Evolutionary conservation across 2,329 filamentous ascomycete genomes (phyloP), one percentile per base, ranked within the genome.

Genomic region (Phaeosphaeria sp.): DNA sequence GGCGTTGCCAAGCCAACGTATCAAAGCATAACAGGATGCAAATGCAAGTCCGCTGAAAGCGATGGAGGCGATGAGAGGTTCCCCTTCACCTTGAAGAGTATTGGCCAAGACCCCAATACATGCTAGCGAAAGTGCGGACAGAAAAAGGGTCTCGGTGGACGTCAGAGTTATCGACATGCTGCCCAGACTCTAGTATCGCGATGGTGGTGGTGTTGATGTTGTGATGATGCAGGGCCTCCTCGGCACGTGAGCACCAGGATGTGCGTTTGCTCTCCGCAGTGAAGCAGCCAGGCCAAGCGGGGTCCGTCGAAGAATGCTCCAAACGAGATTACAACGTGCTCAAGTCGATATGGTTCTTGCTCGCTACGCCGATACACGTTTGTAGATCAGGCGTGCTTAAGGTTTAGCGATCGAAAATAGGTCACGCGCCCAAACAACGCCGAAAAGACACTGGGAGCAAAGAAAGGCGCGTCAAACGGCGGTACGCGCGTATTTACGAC

Each of bases 1-100:
- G 1, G 91, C 89, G 55, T 91, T 89, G 1, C 94, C 94, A 6
- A 97, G 89, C 94, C 94, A 98, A 81, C 91, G 85, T 77, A 98
- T 94, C 81, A 97, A 87, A 70, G 91, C 88, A 77, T 91, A 98
- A 59, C 88, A 88, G 48, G 90, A 87, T 3, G 89, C 84, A 75
- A 97, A 99, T 36, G 91, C 93, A 65, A 97, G 83, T 21, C 90
- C 87, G 71, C 92, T 95, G 69, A 98, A 90, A 17, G 93, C 92
- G 55, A 97, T 82, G 1, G 92, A 97, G 9, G 93, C 94, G 66
- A 96, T 84, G 68, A 99, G 85, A 39, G 95, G 94, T 68, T 95
- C 92, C 65, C 93, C 93, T 78, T 97, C 91, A 66, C 87, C 91
- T 58, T 89, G 63, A 73, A 97, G 90, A 40, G 92, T 92, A 76